Conservation (phyloP, 1,139 yeast species). For the Pichia sp. region DNA sequence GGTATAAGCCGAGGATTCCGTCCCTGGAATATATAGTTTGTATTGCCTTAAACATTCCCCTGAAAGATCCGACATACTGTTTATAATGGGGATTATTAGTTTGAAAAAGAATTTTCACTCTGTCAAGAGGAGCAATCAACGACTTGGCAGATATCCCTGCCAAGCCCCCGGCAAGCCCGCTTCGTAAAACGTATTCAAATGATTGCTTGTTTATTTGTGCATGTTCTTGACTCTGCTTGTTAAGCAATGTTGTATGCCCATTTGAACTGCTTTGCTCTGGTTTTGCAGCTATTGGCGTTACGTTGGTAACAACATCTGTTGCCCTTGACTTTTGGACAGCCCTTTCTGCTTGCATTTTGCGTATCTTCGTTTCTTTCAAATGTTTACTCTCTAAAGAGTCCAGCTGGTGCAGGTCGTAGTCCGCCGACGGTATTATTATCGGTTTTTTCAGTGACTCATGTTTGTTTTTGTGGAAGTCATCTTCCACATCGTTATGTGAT, state of each 20-base stretch:
- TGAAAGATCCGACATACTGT: constrained; percentile 73
- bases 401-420: constrained; percentile 10
- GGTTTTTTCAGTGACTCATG: constrained; percentile 4
- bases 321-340: neutral
- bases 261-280: neutral
- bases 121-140: constrained; percentile 88
- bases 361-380: neutral
- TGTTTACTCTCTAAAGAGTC: constrained; percentile 8
- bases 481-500: constrained; percentile 4
- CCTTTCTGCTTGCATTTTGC: neutral
- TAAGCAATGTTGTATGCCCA: constrained; percentile 1
- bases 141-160: constrained; percentile 97
- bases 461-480: neutral
- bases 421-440: constrained; percentile 12
- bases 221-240: neutral
- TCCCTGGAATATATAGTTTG: constrained; percentile 59
- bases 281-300: neutral
- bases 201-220: constrained; percentile 59
- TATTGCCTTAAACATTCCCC: constrained; percentile 74
- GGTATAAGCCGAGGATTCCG: constrained; percentile 81
- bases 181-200: constrained; percentile 69
- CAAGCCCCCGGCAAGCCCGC: constrained; percentile 91
- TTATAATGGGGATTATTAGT: constrained; percentile 88
- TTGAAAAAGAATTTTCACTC: constrained; percentile 91
- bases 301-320: neutral